Base-by-base conservation (phyloP, 495 filamentous ascomycete genomes). In the Physcia stellaris region DNA sequence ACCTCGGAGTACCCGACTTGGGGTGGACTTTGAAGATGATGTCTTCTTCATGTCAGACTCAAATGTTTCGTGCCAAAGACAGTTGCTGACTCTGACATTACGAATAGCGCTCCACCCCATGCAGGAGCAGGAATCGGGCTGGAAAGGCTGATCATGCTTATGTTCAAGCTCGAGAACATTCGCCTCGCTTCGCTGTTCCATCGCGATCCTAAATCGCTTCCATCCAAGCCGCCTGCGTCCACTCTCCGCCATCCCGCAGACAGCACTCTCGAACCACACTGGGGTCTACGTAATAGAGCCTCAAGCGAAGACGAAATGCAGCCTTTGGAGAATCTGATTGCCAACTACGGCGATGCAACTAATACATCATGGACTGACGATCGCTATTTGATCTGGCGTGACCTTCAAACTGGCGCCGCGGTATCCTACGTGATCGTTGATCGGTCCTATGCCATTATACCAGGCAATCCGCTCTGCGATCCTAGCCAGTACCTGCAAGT, bases 91-190 rank as follows among this genome's bases (percentile, higher is more conserved):
- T n/a, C n/a, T n/a, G n/a, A n/a, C n/a, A n/a, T n/a, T n/a, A n/a
- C n/a, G n/a, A n/a, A 75, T 66, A 86, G 84, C 16, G 79, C 85
- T 0, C 86, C 88, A 3, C 86, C 86, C 2, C 86, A 95, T 41
- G 87, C 83, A 1, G 87, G 87, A 29, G 85, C 82, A 45, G 87
- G 86, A 55, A 83, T 94, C 42, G 87, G 87, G 23, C 63, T 95
- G 5, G 87, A 95, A 59, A 80, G 86, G 32, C 62, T 94, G 4
- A 57, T 94, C 9, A 88, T 93, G 69, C 71, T 94, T 21, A 56
- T 93, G 41, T 64, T 95, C 19, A 73, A 81, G 45, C 62, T 94
- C 6, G 86, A 86, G 44, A 87, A 95, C 57, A 88, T 95, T 39
- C 78, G 87, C 21, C 71, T 90, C 24, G 85, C 83, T 1, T 86